phyloP scores from a whole-genome alignment of 2,329 filamentous ascomycete genomes.

The Simplicillium aogashimaense region DNA sequence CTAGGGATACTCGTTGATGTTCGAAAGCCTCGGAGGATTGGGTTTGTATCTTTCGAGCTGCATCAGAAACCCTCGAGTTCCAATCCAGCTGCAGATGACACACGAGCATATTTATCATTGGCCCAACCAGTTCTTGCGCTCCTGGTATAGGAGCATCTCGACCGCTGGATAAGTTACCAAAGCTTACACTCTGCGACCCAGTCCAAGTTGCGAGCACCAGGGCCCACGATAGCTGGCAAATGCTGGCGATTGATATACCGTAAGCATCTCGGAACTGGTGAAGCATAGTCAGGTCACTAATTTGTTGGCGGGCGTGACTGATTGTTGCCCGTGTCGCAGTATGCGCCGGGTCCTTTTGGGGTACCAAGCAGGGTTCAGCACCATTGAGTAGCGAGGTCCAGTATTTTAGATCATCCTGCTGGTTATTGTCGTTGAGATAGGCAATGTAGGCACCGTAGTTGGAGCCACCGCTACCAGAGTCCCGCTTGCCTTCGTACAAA shows the following conservation, averaged over 20 bases:
- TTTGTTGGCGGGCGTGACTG: too few species aligned
- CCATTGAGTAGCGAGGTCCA: constrained; percentile 6
- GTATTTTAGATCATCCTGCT: constrained; percentile 1
- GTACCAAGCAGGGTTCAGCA: constrained; percentile 6
- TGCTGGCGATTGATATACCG: background rate
- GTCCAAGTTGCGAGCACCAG: constrained; percentile 8
- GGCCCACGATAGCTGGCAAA: constrained; percentile 6
- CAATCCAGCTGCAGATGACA: too few species aligned
- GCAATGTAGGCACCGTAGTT: background rate
- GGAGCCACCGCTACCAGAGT: background rate
- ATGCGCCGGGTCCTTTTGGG: background rate
- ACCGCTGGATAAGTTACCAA: constrained; percentile 8
- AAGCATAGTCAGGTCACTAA: background rate
- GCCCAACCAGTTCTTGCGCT: constrained; percentile 4
- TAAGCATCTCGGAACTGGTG: background rate
- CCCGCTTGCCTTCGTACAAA: constrained; percentile 3
- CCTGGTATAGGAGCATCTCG: constrained; percentile 5
- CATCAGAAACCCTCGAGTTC: too few species aligned
- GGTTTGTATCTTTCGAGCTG: too few species aligned
- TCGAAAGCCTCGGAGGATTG: too few species aligned
- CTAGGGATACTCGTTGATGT: background rate
- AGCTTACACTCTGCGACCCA: constrained; percentile 5
- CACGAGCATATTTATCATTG: constrained; percentile 6
- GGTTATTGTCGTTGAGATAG: background rate
- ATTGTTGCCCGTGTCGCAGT: too few species aligned